Base-by-base conservation (phyloP, 331 rosid genomes). In the Telfairia occidentalis region DNA sequence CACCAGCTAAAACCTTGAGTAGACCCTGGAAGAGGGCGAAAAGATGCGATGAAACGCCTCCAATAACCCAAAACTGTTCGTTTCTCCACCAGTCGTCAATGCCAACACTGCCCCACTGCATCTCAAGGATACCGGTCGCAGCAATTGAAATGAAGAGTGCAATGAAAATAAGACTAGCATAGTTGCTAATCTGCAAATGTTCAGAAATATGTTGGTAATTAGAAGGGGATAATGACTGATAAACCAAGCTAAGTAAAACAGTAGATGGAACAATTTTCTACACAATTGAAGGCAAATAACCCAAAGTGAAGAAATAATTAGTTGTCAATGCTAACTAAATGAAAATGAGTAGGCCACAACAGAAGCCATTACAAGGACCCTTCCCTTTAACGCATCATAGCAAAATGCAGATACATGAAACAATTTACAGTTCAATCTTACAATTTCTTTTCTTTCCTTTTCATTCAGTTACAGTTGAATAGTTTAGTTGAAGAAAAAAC, bases 31-130 rank as follows among this genome's bases (percentile, higher is more conserved):
- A 75, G 53, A 95, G 92, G 26, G 99, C 99, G 16, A 90, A 95
- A 21, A 95, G 89, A 81, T 95, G 99, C 0, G 99, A 89, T 2
- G 97, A 95, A 71, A 83, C 97, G 6, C 99, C 97, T 74, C 99
- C 99, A 11, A 95, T 95, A 50, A 95, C 97, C 99, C 97, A 95
- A 73, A 95, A 92, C 81, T 95, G 99, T 79, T 92, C 99, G 49
- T 95, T 95, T 75, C 97, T 90, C 99, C 97, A 95, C 99, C 97
- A 95, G 77, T 95, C 97, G 16, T 95, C 97, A 2, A 95, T 92
- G 23, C 87, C 83, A 7, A 95, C 96, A 37, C 92, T 90, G 3
- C 99, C 99, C 99, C 97, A 95, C 55, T 87, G 97, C 97, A 95
- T 95, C 90, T 95, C 97, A 0, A 92, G 93, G 73, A 95, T 86